A percentile compares a stretch with the other conserved stretches of the same genome.
These are phyloP conservation scores for Paramyrothecium roridum DNA, from an alignment of 2,329 filamentous ascomycete genomes.

Conservation along the genomic window DNA sequence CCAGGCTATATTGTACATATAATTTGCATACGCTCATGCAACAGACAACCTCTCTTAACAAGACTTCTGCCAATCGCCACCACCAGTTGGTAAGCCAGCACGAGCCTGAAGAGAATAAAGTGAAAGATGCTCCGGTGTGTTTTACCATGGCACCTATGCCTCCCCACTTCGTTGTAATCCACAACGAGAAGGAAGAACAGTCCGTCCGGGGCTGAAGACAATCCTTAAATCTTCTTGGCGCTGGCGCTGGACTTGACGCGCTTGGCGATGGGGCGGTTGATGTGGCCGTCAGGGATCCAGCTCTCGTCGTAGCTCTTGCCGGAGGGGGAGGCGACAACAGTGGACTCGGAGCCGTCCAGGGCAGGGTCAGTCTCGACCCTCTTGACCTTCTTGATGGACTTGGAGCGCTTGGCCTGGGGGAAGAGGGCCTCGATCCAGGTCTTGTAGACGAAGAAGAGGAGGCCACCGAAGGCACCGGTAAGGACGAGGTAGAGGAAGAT, in stretches of 20 bases:
- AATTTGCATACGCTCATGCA: too few species aligned
- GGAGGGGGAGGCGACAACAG: conserved; percentile 64
- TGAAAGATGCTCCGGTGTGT: too few species aligned
- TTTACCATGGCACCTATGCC: too few species aligned
- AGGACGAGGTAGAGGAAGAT: conserved; percentile 98
- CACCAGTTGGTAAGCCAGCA: too few species aligned
- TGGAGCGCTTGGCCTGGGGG: conserved; percentile 77
- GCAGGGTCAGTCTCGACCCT: conserved; percentile 61
- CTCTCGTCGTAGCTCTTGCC: conserved; percentile 80
- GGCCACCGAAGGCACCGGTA: conserved; percentile 70
- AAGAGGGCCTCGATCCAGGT: conserved; percentile 97
- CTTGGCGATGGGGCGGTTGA: conserved; percentile 77
- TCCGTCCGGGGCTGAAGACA: conserved; percentile 5
- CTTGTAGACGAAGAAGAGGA: conserved; percentile 94
- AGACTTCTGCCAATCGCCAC: too few species aligned
- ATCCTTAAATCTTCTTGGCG: conserved; percentile 33
- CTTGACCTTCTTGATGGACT: conserved; percentile 60
- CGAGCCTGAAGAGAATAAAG: too few species aligned
- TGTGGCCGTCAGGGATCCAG: conserved; percentile 89
- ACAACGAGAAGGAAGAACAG: too few species aligned
- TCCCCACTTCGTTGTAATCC: too few species aligned
- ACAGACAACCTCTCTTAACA: too few species aligned
- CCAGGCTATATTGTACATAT: too few species aligned
- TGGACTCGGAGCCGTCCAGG: conserved; percentile 68
- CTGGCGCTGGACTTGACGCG: conserved; percentile 59